These are phyloP conservation scores for Auxenochlorella pyrenoidosa DNA, from an alignment of 139 green algal species.

Conservation along the genomic window DNA sequence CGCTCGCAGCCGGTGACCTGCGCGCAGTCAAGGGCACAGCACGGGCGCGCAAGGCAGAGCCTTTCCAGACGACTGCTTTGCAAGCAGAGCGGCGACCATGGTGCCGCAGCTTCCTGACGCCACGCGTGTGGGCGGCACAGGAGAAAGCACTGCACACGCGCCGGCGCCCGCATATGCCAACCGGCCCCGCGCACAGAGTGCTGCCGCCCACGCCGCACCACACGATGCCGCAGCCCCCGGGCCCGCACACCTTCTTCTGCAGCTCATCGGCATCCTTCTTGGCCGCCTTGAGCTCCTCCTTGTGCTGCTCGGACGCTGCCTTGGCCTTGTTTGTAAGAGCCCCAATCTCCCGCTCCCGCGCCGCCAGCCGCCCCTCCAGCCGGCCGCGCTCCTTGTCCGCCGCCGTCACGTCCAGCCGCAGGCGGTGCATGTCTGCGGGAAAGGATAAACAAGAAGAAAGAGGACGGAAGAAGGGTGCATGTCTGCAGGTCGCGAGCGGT, in stretches of 20 bases:
- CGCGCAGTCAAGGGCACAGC: not conserved
- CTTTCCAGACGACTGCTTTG: no score
- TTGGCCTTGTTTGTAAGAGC: constrained; percentile 44
- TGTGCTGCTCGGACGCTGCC: constrained; percentile 20
- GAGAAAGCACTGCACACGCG: no score
- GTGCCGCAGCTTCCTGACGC: no score
- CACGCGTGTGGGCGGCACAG: no score
- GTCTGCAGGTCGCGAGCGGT: constrained; percentile 1
- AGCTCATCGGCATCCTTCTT: constrained; percentile 46
- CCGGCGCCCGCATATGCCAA: no score
- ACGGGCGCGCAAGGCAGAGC: no score
- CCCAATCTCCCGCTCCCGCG: constrained; percentile 61
- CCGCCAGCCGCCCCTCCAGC: constrained; percentile 39
- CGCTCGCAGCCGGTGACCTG: constrained; percentile 37
- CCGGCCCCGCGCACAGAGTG: no score
- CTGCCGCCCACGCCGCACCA: no score
- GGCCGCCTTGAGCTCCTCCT: constrained; percentile 41
- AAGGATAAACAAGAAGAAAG: no score
- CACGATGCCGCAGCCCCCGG: no score
- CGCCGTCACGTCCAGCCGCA: constrained; percentile 33
- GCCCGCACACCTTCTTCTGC: constrained; percentile 35
- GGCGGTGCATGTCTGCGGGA: constrained; percentile 33
- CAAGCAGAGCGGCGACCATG: no score
- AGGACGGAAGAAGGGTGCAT: no score
- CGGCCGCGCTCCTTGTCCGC: constrained; percentile 38